Base-by-base conservation (phyloP, 2,329 filamentous ascomycete genomes). In the Fusarium sororula region DNA sequence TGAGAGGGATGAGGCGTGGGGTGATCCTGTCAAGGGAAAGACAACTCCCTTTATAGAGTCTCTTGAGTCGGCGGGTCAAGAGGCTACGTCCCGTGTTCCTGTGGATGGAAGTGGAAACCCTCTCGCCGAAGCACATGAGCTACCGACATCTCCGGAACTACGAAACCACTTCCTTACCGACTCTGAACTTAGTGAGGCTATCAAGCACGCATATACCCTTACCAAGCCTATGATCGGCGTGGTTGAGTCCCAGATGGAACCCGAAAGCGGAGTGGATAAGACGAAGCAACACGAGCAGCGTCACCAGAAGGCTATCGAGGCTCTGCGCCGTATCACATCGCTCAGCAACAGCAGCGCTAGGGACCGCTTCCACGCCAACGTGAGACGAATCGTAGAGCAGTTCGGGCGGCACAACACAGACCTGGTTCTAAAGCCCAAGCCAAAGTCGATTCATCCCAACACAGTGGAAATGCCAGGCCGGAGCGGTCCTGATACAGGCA, bases 361-460 rank as follows among this genome's bases (percentile, higher is more conserved):
- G 82, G 94, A 98, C 79, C 90, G 90, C 59, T 91, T 92, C 77
- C 92, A 95, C 76, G 90, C 93, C 80, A 98, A 98, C 81, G 92
- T 96, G 76, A 89, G 91, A 76, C 91, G 94, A 70, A 97, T 95
- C 82, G 89, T 99, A 75, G 90, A 95, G 69, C 92, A 90, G 6
- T 98, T 99, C 79, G 96, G 96, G 56, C 91, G 96, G 56, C 96
- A 99, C 86, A 90, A 92, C 77, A 99, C 96, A 3, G 96, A 99
- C 82, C 78, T 82, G 14, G 81, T 84, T 8, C 88, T 99, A 37
- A 87, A 88, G 30, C 90, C 90, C 1, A 93, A 91, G 81, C 85
- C 89, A 7, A 82, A 85, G 47, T 85, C 85, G 42, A 84, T 86
- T 44, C 70, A 80, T 67, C 79, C 85, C 77, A 79, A 83, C 60